These are phyloP conservation scores for Candida suzukii DNA, from an alignment of 805 yeast species.

Conservation along the genomic window DNA sequence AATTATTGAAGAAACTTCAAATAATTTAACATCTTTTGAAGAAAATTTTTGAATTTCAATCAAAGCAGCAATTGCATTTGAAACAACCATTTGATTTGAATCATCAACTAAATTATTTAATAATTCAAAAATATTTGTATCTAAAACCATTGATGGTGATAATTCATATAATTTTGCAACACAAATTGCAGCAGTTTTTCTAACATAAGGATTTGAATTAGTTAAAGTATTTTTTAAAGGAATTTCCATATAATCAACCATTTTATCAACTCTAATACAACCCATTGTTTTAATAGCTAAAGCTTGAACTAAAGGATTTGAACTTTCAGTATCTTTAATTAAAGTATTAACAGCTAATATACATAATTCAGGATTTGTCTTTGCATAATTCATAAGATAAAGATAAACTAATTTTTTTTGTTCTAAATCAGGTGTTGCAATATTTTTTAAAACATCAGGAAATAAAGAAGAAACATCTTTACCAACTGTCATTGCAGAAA, in stretches of 20 bases:
- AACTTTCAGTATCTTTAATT: slow-evolving; percentile 91
- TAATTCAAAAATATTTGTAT: slow-evolving; percentile 74
- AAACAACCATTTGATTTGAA: slow-evolving; percentile 94
- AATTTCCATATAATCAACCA: slow-evolving; percentile 89
- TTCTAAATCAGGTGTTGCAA: slow-evolving; percentile 93
- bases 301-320: slow-evolving; percentile 92
- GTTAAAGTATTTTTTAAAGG: slow-evolving; percentile 78
- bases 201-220: slow-evolving; percentile 95
- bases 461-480: slow-evolving; percentile 92
- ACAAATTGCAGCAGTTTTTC: slow-evolving; percentile 96
- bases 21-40: slow-evolving; percentile 23
- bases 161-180: slow-evolving; percentile 92
- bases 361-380: slow-evolving; percentile 90
- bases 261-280: slow-evolving; percentile 89
- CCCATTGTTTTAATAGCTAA: slow-evolving; percentile 99
- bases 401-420: slow-evolving; percentile 94
- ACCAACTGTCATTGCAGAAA: slow-evolving; percentile 97
- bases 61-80: slow-evolving; percentile 83
- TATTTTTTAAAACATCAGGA: slow-evolving; percentile 93
- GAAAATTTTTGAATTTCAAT: slow-evolving; percentile 59
- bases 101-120: slow-evolving; percentile 69
- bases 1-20: slow-evolving; percentile 31
- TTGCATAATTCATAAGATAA: slow-evolving; percentile 95
- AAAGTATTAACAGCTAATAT: slow-evolving; percentile 95
- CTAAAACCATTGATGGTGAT: slow-evolving; percentile 72